Percentiles rank a stretch among this genome's conserved stretches.
Conservation (phyloP, 2,329 filamentous ascomycete genomes). For the Phialocephala subalpina region DNA sequence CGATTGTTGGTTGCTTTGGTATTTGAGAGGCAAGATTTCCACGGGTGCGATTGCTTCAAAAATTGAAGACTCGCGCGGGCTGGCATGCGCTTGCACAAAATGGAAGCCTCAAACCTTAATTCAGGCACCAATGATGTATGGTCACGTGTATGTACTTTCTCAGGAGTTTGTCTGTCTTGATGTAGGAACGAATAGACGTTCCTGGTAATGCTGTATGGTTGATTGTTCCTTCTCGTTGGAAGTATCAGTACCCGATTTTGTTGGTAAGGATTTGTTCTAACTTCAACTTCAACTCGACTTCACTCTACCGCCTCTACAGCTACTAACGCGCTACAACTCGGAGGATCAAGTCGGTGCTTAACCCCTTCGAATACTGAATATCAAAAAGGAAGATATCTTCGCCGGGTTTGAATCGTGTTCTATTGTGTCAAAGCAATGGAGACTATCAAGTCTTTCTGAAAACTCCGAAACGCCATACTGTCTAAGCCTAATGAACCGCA, state of each 20-base stretch:
- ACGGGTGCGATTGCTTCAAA: conserved; percentile 11
- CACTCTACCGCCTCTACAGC: too few relatives aligned
- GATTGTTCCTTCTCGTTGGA: too few relatives aligned
- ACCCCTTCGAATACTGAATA: not conserved
- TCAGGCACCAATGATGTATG: not conserved
- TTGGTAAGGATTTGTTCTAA: too few relatives aligned
- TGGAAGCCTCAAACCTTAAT: conserved; percentile 2
- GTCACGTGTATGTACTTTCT: not conserved
- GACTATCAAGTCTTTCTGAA: conserved; percentile 2
- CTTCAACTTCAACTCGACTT: too few relatives aligned
- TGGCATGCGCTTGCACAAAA: conserved; percentile 1
- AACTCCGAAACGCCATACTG: conserved; percentile 22
- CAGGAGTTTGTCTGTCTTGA: too few relatives aligned
- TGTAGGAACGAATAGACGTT: too few relatives aligned
- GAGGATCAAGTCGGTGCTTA: not conserved
- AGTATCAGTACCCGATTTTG: too few relatives aligned
- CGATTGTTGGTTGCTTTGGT: conserved; percentile 9
- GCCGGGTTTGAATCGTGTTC: not conserved
- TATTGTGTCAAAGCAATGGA: conserved; percentile 3
- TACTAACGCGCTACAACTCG: too few relatives aligned
- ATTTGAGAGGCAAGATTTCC: conserved; percentile 8
- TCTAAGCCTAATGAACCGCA: not conserved
- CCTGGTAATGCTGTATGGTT: too few relatives aligned
- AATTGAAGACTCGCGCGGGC: not conserved
- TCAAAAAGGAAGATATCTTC: not conserved